Evolutionary conservation across 805 yeast genomes (phyloP).

Genomic region (Yarrowia sp.): DNA sequence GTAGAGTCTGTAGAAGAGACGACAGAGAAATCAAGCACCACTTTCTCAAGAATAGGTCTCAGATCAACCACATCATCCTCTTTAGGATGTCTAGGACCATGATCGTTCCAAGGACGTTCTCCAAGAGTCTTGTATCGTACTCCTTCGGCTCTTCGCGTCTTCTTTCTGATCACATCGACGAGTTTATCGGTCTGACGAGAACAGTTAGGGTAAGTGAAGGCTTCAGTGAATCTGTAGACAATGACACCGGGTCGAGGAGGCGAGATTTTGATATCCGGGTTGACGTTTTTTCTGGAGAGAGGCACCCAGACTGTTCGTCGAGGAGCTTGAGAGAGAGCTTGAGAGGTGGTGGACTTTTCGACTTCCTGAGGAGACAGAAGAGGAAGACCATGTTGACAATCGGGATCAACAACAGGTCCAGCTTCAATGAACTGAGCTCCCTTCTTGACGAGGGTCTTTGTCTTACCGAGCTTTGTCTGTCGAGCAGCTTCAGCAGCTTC

Average conservation of each 20-base stretch:
- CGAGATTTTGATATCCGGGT: conserved; percentile 54
- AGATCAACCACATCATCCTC: conserved; percentile 41
- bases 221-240: conserved; percentile 78
- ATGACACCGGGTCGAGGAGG: conserved; percentile 91
- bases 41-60: conserved; percentile 65
- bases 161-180: conserved; percentile 60
- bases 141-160: conserved; percentile 59
- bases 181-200: conserved; percentile 69
- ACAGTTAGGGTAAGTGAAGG: conserved; percentile 78
- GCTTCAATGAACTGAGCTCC: background rate
- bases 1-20: conserved; percentile 78
- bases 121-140: conserved; percentile 44
- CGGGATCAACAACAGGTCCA: background rate
- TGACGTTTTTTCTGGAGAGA: conserved; percentile 46
- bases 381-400: conserved; percentile 12
- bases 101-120: conserved; percentile 88
- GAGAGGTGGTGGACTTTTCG: background rate
- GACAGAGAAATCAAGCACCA: conserved; percentile 79
- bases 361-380: background rate
- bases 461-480: background rate
- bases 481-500: background rate
- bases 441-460: background rate
- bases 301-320: conserved; percentile 39
- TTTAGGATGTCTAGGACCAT: conserved; percentile 52
- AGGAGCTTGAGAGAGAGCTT: background rate